Base-by-base conservation (phyloP, 1,284 basidiomycete species). In the Tylopilus sp. region DNA sequence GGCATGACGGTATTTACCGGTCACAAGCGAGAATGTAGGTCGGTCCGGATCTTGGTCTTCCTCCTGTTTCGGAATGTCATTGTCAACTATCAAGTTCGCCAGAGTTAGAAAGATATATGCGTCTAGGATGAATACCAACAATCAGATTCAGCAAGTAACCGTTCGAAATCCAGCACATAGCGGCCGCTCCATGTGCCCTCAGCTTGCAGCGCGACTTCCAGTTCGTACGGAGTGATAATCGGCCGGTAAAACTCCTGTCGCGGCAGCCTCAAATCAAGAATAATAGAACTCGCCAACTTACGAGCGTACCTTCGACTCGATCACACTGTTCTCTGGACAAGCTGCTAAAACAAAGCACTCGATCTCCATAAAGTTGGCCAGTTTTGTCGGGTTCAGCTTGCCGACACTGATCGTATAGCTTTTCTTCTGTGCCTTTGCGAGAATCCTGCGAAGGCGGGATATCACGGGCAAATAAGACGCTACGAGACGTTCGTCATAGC, bases 341-440 rank as follows among this genome's bases (percentile, higher is more conserved):
- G 97, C 97, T 2, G 98, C 92, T 64, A 99, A 86, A 8, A 99
- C 92, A 74, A 97, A 99, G 74, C 96, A 97, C 76, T 99, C 97
- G 59, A 99, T 92, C 78, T 99, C 97, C 73, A 95, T 88, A 78
- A 99, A 99, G 77, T 99, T 99, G 16, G 93, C 97, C 41, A 99
- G 84, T 76, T 99, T 99, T 22, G 96, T 90, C 0, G 97, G 97
- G 72, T 96, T 98, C 63, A 98, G 86, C 79, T 98, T 96, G 39
- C 98, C 98, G 0, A 99, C 97, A 58, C 91, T 95, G 72, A 99
- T 91, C 1, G 97, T 98, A 79, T 99, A 99, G 68, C 89, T 91
- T 77, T 98, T 98, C 81, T 95, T 96, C 66, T 87, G 87, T 1
- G 89, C 85, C 51, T 83, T 83, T 2, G 84, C 79, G 56, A 98